Evolutionary conservation across 2,329 filamentous ascomycete species (phyloP).

Genomic region (Pseudocercospora musae): DNA sequence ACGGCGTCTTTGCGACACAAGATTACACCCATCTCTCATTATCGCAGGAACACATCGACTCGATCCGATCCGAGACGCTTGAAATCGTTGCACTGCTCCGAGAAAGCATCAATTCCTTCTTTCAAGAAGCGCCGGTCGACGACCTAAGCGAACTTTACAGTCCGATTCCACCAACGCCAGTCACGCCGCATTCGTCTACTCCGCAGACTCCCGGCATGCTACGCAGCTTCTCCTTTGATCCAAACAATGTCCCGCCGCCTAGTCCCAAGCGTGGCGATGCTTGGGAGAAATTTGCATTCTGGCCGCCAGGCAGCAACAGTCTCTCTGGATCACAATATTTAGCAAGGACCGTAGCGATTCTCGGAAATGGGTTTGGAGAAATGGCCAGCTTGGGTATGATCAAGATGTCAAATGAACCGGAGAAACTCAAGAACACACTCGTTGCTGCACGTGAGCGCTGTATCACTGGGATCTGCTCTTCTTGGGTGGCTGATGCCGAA

Average conservation of each 20-base stretch:
- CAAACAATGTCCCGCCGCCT: conserved; percentile 70
- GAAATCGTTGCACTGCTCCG: conserved; percentile 83
- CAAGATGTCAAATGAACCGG: conserved; percentile 49
- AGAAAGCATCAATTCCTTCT: conserved; percentile 76
- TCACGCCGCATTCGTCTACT: conserved; percentile 54
- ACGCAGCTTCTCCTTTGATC: conserved; percentile 71
- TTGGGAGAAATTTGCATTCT: conserved; percentile 95
- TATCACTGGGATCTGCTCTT: conserved; percentile 77
- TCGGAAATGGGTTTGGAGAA: conserved; percentile 84
- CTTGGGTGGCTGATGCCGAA: conserved; percentile 92
- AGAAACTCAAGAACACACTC: conserved; percentile 73
- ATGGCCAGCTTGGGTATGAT: conserved; percentile 73
- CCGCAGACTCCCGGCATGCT: conserved; percentile 57
- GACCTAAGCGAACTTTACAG: conserved; percentile 87
- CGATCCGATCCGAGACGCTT: conserved; percentile 72
- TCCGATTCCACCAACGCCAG: conserved; percentile 68
- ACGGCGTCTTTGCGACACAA: conserved; percentile 38
- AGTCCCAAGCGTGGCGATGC: conserved; percentile 69
- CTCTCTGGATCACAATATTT: conserved; percentile 90
- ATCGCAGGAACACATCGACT: conserved; percentile 63
- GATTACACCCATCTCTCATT: conserved; percentile 78
- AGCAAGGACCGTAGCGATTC: conserved; percentile 72
- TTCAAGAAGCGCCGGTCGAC: conserved; percentile 82
- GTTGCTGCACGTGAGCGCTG: conserved; percentile 78
- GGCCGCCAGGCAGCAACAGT: conserved; percentile 90